Base-by-base conservation (phyloP, 768 basidiomycete genomes). In the Tulasnella sp. region DNA sequence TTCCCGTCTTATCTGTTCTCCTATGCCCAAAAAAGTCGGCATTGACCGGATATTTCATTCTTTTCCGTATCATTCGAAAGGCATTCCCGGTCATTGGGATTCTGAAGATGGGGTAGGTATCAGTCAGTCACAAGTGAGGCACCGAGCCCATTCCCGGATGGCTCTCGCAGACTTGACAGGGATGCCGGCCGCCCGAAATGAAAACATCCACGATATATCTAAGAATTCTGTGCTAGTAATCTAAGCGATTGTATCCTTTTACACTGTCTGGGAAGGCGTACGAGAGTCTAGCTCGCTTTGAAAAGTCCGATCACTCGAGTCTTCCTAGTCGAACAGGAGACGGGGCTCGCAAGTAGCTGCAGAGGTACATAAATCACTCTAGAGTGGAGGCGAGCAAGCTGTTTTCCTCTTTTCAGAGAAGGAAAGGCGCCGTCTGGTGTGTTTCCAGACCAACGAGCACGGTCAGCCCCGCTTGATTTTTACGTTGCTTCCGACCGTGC, bases 1-100 rank as follows among this genome's bases (percentile, higher is more conserved):
- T 83, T 18, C 80, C 80, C 73, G 85, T 61, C 83, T 85, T 84
- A 15, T 42, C 85, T 86, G 29, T 81, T 78, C 82, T 85, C 83
- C 82, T 84, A 87, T 23, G 83, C 72, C 6, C 82, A 26, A 82
- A n/a, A 87, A 87, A 0, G 86, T 86, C 26, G 87, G 86, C 86
- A 87, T 81, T 87, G 3, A 1, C 2, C n/a, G n/a, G n/a, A 57
- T 57, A n/a, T 23, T 7, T 15, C n/a, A 26, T 23, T 57, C 55
- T 11, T 57, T n/a, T 15, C 55, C 55, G 26, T 15, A 57, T n/a
- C 55, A 6, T 57, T 16, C 16, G 15, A 44, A 40, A 55, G 23
- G 5, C 23, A 26, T 57, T n/a, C 7, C n/a, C 55, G n/a, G 10
- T 29, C 11, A 1, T 15, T 26, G 7, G 2, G 29, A 26, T n/a